Conservation (phyloP, 202 grass and related monocot species). For the Bolboschoenoplectus hybrid region DNA sequence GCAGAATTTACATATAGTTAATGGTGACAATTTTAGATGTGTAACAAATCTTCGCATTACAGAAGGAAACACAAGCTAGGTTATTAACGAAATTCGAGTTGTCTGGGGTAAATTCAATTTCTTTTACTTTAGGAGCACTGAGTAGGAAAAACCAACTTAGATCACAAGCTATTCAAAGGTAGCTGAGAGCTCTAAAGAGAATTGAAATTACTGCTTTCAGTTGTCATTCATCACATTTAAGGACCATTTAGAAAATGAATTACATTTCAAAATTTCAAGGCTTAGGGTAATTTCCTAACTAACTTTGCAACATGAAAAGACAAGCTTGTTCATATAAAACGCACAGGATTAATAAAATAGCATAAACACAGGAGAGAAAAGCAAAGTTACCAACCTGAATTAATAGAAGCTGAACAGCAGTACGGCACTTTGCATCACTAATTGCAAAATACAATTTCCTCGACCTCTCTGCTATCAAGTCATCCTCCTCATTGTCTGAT, state of each 20-base stretch:
- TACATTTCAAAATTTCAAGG: neutral
- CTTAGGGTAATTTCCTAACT: conserved; percentile 9
- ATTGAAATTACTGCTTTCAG: conserved; percentile 11
- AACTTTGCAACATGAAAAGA: conserved; percentile 19
- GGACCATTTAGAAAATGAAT: neutral
- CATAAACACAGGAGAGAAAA: conserved; percentile 28
- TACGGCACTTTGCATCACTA: conserved; percentile 92
- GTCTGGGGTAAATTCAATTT: neutral
- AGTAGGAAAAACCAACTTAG: neutral
- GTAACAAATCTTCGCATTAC: neutral
- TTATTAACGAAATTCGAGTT: neutral
- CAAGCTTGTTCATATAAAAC: neutral
- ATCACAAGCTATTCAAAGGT: neutral
- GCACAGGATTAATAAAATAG: conserved; percentile 28
- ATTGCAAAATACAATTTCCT: conserved; percentile 93
- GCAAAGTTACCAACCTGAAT: conserved; percentile 76
- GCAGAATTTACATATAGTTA: conserved; percentile 46
- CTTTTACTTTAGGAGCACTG: neutral
- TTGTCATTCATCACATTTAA: neutral
- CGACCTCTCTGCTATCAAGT: conserved; percentile 66
- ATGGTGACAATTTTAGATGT: neutral
- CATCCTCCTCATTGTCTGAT: conserved; percentile 57
- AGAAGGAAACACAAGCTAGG: conserved; percentile 1
- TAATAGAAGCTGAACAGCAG: conserved; percentile 96
- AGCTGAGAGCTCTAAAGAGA: neutral